phyloP scores from a whole-genome alignment of 805 yeast genomes.

The Saccharomycopsis fodiens region DNA sequence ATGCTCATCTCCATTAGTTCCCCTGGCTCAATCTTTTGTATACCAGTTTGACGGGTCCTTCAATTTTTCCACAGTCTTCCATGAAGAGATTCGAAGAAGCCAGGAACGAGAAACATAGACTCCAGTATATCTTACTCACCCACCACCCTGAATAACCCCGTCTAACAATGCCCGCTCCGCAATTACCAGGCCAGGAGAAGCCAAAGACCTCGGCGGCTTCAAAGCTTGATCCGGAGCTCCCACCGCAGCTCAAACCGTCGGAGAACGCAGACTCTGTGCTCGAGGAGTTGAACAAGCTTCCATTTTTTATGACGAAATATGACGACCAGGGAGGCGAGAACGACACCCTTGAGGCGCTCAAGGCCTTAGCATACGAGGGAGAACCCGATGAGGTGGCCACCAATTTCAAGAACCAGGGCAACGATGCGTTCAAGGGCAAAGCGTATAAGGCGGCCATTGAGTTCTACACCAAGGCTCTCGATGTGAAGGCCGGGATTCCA shows the following conservation, averaged over 20 bases:
- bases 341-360: constrained; percentile 73
- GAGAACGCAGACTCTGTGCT: constrained; percentile 33
- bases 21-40: no score
- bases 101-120: no score
- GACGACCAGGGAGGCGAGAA: constrained; percentile 75
- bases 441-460: constrained; percentile 68
- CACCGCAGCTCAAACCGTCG: constrained; percentile 71
- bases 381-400: constrained; percentile 88
- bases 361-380: constrained; percentile 78
- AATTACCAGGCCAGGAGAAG: no score
- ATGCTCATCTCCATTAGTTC: no score
- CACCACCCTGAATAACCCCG: no score
- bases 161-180: constrained; percentile 23
- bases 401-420: constrained; percentile 89
- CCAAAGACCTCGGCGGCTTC: no score
- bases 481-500: constrained; percentile 51
- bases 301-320: constrained; percentile 88
- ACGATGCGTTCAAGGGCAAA: constrained; percentile 69
- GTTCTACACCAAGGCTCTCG: constrained; percentile 74
- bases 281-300: constrained; percentile 71
- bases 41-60: no score
- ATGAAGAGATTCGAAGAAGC: no score
- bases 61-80: no score
- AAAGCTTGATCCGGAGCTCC: constrained; percentile 53
- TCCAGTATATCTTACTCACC: no score